Percentiles rank a stretch among this genome's conserved stretches.
phyloP scores from a whole-genome alignment of 2,329 filamentous ascomycete species.

The Didymella segeticola region DNA sequence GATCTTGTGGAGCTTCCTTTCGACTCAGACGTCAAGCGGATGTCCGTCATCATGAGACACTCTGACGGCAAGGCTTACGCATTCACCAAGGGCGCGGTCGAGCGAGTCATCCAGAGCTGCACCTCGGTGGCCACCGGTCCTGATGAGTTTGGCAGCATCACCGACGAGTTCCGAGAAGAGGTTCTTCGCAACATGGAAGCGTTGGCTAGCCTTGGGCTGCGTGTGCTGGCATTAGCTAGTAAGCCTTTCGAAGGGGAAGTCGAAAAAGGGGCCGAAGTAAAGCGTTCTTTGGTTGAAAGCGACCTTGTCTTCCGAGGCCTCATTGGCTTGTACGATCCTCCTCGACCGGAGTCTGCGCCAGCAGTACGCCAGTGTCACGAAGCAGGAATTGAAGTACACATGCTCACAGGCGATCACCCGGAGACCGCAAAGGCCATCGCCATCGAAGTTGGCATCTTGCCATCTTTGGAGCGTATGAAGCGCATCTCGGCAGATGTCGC shows the following conservation, averaged over 20 bases:
- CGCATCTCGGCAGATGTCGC: slow-evolving; percentile 38
- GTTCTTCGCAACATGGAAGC: slow-evolving; percentile 73
- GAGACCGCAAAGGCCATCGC: slow-evolving; percentile 57
- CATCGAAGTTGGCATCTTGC: slow-evolving; percentile 56
- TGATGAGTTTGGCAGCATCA: slow-evolving; percentile 53
- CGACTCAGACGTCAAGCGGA: slow-evolving; percentile 77
- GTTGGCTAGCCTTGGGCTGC: slow-evolving; percentile 69
- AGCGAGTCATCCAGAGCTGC: slow-evolving; percentile 71
- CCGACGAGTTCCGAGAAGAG: slow-evolving; percentile 60
- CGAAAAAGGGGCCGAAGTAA: slow-evolving; percentile 53
- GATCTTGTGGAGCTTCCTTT: slow-evolving; percentile 72
- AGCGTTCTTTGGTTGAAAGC: slow-evolving; percentile 70
- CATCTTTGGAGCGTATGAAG: slow-evolving; percentile 25
- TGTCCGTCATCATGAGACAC: slow-evolving; percentile 72
- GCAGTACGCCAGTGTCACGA: slow-evolving; percentile 54
- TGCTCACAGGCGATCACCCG: slow-evolving; percentile 58
- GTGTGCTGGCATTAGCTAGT: slow-evolving; percentile 71
- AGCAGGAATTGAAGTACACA: slow-evolving; percentile 57
- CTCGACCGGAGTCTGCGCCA: slow-evolving; percentile 76
- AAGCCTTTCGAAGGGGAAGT: slow-evolving; percentile 53
- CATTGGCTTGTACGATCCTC: slow-evolving; percentile 84
- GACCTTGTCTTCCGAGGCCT: slow-evolving; percentile 77
- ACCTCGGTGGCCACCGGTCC: slow-evolving; percentile 57
- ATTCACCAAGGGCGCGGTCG: slow-evolving; percentile 73
- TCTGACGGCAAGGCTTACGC: slow-evolving; percentile 45